Conservation (phyloP, 2,329 filamentous ascomycete genomes). For the Pseudocercospora cruenta region DNA sequence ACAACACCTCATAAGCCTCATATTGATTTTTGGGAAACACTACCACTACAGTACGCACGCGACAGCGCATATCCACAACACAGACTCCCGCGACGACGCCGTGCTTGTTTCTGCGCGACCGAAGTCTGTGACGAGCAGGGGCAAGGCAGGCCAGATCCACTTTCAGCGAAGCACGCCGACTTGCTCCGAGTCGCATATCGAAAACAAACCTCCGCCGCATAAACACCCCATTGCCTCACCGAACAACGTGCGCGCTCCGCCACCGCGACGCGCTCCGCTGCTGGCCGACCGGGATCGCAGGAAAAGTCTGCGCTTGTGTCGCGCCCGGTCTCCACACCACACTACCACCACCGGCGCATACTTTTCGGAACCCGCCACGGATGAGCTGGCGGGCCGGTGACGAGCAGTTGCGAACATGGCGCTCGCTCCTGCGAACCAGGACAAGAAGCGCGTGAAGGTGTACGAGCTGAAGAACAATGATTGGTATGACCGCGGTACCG, state of each 20-base stretch:
- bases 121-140: neutral
- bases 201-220: constrained; percentile 11
- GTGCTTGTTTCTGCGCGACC: neutral
- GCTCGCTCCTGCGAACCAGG: constrained; percentile 46
- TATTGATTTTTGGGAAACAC: neutral
- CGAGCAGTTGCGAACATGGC: constrained; percentile 33
- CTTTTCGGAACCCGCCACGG: constrained; percentile 22
- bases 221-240: constrained; percentile 2
- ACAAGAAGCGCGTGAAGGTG: constrained; percentile 82
- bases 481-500: constrained; percentile 97
- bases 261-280: constrained; percentile 12
- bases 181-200: constrained; percentile 18
- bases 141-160: neutral
- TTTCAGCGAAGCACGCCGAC: constrained; percentile 11
- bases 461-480: constrained; percentile 98
- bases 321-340: constrained; percentile 1
- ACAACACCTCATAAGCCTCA: neutral
- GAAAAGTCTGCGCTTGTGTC: constrained; percentile 10
- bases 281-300: constrained; percentile 11
- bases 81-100: neutral
- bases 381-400: constrained; percentile 25
- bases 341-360: constrained; percentile 19
- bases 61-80: neutral
- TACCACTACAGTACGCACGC: neutral
- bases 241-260: neutral